phyloP scores from a whole-genome alignment of 176 grass and related monocot genomes.

The Bonia amplexicaulis region DNA sequence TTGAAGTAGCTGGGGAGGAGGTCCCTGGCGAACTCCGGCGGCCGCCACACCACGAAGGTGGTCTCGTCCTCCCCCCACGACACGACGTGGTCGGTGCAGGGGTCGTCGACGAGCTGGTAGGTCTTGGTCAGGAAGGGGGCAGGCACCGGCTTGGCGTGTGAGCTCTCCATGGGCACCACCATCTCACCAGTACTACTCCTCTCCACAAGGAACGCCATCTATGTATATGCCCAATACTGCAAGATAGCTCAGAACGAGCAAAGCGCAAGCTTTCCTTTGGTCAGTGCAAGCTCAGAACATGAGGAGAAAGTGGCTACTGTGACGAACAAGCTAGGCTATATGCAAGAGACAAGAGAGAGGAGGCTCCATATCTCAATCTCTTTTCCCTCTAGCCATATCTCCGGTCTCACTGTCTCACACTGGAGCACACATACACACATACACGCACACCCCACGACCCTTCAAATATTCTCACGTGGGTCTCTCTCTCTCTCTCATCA shows the following conservation, averaged over 20 bases:
- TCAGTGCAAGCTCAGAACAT: not conserved
- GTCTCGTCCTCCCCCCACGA: conserved; percentile 69
- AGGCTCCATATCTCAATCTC: not conserved
- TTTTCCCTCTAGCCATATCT: conserved; percentile 26
- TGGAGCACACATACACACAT: not conserved
- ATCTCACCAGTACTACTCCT: conserved; percentile 31
- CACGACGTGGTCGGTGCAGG: conserved; percentile 65
- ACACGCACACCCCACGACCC: conserved; percentile 9
- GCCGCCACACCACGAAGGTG: conserved; percentile 84
- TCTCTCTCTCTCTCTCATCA: not conserved
- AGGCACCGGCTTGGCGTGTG: conserved; percentile 35
- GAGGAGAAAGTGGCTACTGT: not conserved
- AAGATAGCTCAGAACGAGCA: not conserved
- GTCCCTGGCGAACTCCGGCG: conserved; percentile 73
- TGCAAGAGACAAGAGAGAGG: not conserved
- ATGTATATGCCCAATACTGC: not conserved
- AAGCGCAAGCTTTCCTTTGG: not conserved
- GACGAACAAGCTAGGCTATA: not conserved
- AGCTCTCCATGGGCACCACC: conserved; percentile 33
- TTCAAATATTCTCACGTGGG: conserved; percentile 40
- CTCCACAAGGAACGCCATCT: conserved; percentile 42
- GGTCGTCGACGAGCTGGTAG: conserved; percentile 78
- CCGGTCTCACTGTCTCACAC: conserved; percentile 5
- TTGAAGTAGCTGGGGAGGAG: conserved; percentile 92
- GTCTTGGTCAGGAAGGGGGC: conserved; percentile 87